Base-by-base conservation (phyloP, 495 filamentous ascomycete species). In the Penicillium herquei region DNA sequence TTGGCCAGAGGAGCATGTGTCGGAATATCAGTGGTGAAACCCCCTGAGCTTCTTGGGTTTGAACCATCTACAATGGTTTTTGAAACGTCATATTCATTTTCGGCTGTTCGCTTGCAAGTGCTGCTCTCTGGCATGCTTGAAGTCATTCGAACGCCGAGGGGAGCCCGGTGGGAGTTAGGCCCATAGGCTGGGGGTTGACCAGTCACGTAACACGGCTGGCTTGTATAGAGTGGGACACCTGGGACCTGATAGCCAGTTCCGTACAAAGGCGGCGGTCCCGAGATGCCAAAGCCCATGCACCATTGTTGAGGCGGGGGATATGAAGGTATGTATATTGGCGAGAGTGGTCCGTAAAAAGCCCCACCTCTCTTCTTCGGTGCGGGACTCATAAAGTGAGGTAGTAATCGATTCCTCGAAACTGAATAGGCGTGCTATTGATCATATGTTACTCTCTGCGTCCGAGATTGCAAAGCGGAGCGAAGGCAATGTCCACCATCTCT, bases 51-150 rank as follows among this genome's bases (percentile, higher is more conserved):
- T 65, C 67, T 66, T 9, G 67, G 69, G n/a, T 67, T 72, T 6
- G 74, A 78, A 7, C 74, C 74, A 49, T 78, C 74, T 34, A 78
- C 74, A 49, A 78, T 78, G 2, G 71, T 76, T 42, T 71, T 70
- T 4, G 70, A 67, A 12, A 74, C 69, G 39, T 77, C 72, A 35
- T 75, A 75, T 18, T 65, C 65, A 17, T 50, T 39, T n/a, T 58
- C 52, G 3, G 49, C 21, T 9, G n/a, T 33, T 8, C 58, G 56
- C 41, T 63, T 35, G 33, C 33, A 35, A 11, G 11, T 35, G 33
- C 33, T 35, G 33, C 33, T 35, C 33, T 35, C 33, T 35, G 33
- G 11, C 33, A 35, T 35, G 33, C 33, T 6, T 35, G 33, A 35
- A 35, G 33, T 35, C 33, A 35, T 35, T 35, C 33, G 33, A 35